These are phyloP conservation scores for Xylariaceae sp. DNA, from an alignment of 2,329 filamentous ascomycete species.

Conservation along the genomic window DNA sequence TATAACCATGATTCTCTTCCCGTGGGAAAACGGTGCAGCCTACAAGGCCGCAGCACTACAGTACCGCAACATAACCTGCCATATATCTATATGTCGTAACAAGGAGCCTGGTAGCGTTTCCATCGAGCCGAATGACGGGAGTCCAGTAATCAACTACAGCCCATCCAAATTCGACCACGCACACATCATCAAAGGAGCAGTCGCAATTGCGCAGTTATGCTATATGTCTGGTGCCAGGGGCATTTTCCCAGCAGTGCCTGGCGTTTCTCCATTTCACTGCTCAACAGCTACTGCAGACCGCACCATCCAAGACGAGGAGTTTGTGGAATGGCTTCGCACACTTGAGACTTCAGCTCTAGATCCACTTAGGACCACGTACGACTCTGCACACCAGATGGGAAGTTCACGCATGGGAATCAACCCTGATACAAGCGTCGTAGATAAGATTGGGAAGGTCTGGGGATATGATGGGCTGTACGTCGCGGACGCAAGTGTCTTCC, in stretches of 20 bases:
- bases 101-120: slow-evolving; percentile 6
- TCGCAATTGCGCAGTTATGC: slow-evolving; percentile 7
- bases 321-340: slow-evolving; percentile 2
- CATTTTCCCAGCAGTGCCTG: not conserved
- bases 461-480: slow-evolving; percentile 44
- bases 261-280: not conserved
- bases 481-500: slow-evolving; percentile 48
- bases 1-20: not conserved
- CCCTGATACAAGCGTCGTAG: slow-evolving; percentile 41
- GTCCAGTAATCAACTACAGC: slow-evolving; percentile 5
- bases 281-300: not conserved
- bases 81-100: slow-evolving; percentile 1
- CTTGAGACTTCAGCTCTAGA: slow-evolving; percentile 4
- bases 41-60: slow-evolving; percentile 4
- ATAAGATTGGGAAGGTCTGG: slow-evolving; percentile 44
- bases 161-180: slow-evolving; percentile 8
- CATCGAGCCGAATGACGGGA: not conserved
- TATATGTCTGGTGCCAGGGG: slow-evolving; percentile 3
- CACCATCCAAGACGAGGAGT: slow-evolving; percentile 1
- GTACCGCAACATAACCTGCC: slow-evolving; percentile 7
- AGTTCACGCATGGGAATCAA: slow-evolving; percentile 45
- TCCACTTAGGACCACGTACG: slow-evolving; percentile 27
- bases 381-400: slow-evolving; percentile 51
- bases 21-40: slow-evolving; percentile 2
- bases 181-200: slow-evolving; percentile 2